phyloP scores from a whole-genome alignment of 345 rosid genomes.

The Linum trigynum region DNA sequence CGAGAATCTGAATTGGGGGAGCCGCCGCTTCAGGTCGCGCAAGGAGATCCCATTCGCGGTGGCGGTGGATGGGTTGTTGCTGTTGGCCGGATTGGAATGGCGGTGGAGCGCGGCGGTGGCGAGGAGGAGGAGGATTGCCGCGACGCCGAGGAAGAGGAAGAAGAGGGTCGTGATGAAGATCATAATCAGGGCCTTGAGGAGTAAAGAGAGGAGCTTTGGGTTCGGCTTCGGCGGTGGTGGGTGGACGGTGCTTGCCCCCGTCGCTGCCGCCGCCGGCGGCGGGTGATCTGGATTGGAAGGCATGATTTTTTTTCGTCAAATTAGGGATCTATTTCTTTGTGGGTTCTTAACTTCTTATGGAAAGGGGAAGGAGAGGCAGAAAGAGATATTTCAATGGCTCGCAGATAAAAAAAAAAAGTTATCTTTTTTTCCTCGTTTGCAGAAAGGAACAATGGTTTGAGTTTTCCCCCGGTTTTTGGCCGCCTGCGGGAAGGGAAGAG shows the following conservation, averaged over 20 bases:
- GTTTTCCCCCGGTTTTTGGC: too few species aligned
- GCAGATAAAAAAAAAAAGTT: too few species aligned
- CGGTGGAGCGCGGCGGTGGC: constrained; percentile 45
- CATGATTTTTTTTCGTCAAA: background rate
- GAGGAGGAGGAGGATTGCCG: constrained; percentile 32
- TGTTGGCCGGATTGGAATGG: constrained; percentile 11
- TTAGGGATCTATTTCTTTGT: background rate
- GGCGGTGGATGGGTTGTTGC: too few species aligned
- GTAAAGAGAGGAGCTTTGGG: constrained; percentile 39
- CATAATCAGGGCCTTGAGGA: constrained; percentile 66
- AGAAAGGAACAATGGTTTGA: too few species aligned
- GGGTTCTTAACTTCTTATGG: too few species aligned
- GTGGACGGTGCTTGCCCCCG: constrained; percentile 9
- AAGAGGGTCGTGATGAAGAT: constrained; percentile 46
- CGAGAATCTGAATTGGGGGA: constrained; percentile 50
- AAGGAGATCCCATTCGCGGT: constrained; percentile 10
- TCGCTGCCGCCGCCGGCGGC: constrained; percentile 8
- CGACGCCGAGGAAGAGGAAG: constrained; percentile 40
- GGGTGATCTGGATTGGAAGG: constrained; percentile 9
- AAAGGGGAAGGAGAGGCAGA: too few species aligned
- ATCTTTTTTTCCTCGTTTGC: too few species aligned
- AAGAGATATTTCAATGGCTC: too few species aligned
- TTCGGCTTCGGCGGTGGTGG: constrained; percentile 34
- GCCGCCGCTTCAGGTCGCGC: constrained; percentile 29
- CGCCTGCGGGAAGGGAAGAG: too few species aligned